Evolutionary conservation across 176 grass and related monocot species (phyloP), one percentile per base, ranked within the genome.

Genomic region (Guadua angustifolia): DNA sequence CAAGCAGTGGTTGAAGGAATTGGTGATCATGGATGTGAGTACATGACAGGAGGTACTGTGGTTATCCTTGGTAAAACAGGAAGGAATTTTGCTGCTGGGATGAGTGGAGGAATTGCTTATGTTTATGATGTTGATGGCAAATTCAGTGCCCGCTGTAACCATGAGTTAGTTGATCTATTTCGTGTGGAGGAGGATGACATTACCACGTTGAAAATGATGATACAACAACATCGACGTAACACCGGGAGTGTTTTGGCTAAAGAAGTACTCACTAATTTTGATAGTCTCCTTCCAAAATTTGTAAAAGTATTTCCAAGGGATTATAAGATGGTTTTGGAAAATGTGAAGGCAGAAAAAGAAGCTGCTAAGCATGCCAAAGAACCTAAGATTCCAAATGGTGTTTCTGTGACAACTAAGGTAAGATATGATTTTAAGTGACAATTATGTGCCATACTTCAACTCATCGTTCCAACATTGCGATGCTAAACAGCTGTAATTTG

Each of bases 11-110:
- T 99, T 62, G 96, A 99, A 90, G 96, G 96, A 71, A 86, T 99
- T 83, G 96, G 96, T n/a, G 96, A 99, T 80, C 96, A 99, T 87
- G 96, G 96, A 69, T 99, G 96, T 5, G 96, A 99, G 89, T 99
- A 99, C 78, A 99, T 99, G 96, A 99, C 96, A 61, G 96, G 96
- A 62, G 96, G 96, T 74, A 91, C 71, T 83, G 93, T 92, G 71
- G 96, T 94, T 57, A 91, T 99, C 55, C 89, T 99, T 50, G 96
- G 96, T 40, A 94, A 81, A 91, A 99, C 96, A 63, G 96, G 96
- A 58, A 91, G 96, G 49, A 99, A 99, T 59, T 99, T 99, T 92
- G 96, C 96, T 64, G 96, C 96, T 65, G 96, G 96, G 12, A 99
- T 99, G 96, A 99, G 96, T 73, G 96, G 96, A 72, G 96, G 96